Evolutionary conservation across 169 alveolate species (phyloP), one percentile per base, ranked within the genome.

Genomic region (Plasmodium falciparum): DNA sequence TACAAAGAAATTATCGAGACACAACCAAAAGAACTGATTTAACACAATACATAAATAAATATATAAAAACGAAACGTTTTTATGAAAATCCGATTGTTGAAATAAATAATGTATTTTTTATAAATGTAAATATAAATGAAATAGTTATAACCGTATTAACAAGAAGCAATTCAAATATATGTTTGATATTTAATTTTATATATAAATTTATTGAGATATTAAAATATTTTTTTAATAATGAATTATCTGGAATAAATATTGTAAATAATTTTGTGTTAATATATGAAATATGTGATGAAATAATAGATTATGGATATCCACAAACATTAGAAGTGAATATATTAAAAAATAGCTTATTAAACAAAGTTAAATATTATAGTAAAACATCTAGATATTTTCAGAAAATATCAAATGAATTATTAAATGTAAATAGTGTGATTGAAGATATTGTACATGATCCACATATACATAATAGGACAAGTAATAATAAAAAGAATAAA

Each of bases 211-310:
- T 76, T n/a, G 89, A 76, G 66, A 76, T 76, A 63, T 76, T 76
- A 76, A 76, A 76, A 47, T 76, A 65, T 58, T 76, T 76, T 43
- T 65, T 76, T 39, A 66, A 76, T 45, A 52, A 76, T 39, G 89
- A 76, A 49, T 65, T 76, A 50, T 76, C 89, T 13, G 76, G 89
- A 50, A 76, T 76, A 76, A 76, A 76, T 29, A 94, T 98, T 12
- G 93, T 99, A 73, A 96, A 97, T 91, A 99, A 99, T 91, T 99
- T 99, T 91, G 97, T 98, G 9, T 86, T 99, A 33, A 98, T 98
- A 17, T 98, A 99, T 89, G 99, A 99, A 95, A 91, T 98, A 52
- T 92, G 98, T 26, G 99, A 99, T 91, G 99, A 98, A 92, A 93
- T 97, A 74, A 92, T 97, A 49, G 99, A 97, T 93, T 97, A 89